Evolutionary conservation across 129 eudicot genomes (phyloP).

Genomic region (Flaveria bidentis): DNA sequence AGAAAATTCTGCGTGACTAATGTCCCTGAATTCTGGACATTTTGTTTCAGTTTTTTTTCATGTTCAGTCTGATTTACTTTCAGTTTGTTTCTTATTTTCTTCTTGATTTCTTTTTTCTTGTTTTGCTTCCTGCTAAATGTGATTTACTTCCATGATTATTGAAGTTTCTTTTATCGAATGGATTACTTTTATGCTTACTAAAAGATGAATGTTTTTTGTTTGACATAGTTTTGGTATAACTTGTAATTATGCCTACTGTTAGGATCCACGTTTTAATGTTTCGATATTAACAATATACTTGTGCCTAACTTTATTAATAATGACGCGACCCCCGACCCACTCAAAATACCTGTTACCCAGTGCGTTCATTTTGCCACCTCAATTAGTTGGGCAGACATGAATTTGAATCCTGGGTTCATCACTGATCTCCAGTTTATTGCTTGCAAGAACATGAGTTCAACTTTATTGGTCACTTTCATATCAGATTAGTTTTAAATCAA

Average conservation of each 20-base stretch:
- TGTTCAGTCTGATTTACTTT: not conserved
- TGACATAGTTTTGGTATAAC: too few species aligned
- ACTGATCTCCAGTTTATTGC: not conserved
- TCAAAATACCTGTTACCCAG: not conserved
- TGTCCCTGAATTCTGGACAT: not conserved
- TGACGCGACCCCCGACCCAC: too few species aligned
- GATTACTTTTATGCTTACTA: too few species aligned
- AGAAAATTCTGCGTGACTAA: too few species aligned
- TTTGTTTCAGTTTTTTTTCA: not conserved
- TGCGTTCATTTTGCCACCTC: not conserved
- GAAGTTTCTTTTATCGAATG: not conserved
- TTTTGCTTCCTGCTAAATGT: not conserved
- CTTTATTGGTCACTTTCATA: not conserved
- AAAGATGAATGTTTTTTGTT: too few species aligned
- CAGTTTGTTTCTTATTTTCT: too few species aligned
- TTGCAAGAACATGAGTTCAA: not conserved
- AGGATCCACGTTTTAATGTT: too few species aligned
- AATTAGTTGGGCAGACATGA: not conserved
- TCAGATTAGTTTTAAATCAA: not conserved
- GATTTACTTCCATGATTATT: too few species aligned
- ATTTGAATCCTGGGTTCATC: not conserved
- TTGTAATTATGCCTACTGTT: too few species aligned
- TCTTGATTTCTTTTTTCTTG: not conserved
- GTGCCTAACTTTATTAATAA: not conserved
- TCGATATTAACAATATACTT: not conserved